These are phyloP conservation scores for Solanum infundibuliforme DNA, from an alignment of 257 asterid genomes.

Conservation along the genomic window DNA sequence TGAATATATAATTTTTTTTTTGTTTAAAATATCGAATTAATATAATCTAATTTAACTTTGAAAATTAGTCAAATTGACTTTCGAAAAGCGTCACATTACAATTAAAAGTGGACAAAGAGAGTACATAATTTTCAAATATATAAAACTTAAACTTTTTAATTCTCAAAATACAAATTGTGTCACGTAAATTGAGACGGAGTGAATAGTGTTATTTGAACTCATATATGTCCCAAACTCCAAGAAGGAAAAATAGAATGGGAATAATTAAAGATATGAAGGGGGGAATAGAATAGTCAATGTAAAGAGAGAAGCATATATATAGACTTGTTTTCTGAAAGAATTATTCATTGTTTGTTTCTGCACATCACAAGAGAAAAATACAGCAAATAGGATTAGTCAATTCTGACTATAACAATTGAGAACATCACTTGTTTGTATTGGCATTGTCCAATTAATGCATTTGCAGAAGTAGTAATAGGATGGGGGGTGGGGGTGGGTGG, in stretches of 20 bases:
- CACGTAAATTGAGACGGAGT: too few species aligned
- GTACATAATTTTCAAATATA: too few species aligned
- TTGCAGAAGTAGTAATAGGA: neutral
- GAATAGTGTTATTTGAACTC: too few species aligned
- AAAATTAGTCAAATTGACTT: too few species aligned
- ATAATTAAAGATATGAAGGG: neutral
- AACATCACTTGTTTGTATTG: constrained; percentile 6
- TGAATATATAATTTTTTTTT: too few species aligned
- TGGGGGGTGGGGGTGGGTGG: neutral
- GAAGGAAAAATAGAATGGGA: neutral
- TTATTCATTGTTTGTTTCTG: constrained; percentile 2
- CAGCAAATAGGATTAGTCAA: constrained; percentile 4
- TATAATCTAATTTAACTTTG: too few species aligned
- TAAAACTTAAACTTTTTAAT: too few species aligned
- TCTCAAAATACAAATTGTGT: too few species aligned
- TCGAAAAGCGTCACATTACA: too few species aligned
- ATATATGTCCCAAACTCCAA: neutral
- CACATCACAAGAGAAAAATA: neutral
- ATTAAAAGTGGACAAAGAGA: too few species aligned
- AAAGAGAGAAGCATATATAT: neutral
- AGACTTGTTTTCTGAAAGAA: neutral
- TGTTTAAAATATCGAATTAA: too few species aligned
- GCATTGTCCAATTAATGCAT: constrained; percentile 1
- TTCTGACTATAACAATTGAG: constrained; percentile 46
- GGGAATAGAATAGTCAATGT: neutral